Evolutionary conservation across 2,329 filamentous ascomycete species (phyloP), one percentile per base, ranked within the genome.

Genomic region (Achaetomium macrosporum): DNA sequence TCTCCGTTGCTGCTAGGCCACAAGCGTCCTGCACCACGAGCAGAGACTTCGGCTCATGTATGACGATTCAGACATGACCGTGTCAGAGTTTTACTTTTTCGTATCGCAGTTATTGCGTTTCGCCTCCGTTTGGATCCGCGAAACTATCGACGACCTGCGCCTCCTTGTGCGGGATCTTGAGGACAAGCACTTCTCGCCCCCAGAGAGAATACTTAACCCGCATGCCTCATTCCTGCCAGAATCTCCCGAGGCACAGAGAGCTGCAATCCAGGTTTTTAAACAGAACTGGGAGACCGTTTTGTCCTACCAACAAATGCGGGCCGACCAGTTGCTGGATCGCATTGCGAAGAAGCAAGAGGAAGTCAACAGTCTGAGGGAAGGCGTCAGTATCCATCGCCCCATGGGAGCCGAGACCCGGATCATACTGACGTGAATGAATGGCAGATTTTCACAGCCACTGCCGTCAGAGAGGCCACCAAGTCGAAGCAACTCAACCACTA

Each of bases 401-500:
- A n/a, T n/a, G n/a, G n/a, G n/a, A n/a, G n/a, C n/a, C n/a, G n/a
- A n/a, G n/a, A n/a, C n/a, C n/a, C n/a, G n/a, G n/a, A n/a, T n/a
- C n/a, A n/a, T n/a, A n/a, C n/a, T n/a, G n/a, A n/a, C n/a, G n/a
- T n/a, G n/a, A n/a, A n/a, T n/a, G n/a, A n/a, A n/a, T n/a, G n/a
- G n/a, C 5, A 40, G 37, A n/a, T 40, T 16, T 53, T 57, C 49
- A 54, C 47, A 13, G 41, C 51, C 17, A 57, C 55, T 1, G 16
- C 51, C 12, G 51, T 57, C 25, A 54, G 47, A 20, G 55, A 57
- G 41, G 43, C 55, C 0, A 50, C 19, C 17, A 57, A 55, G 17
- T 50, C 55, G 2, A 53, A 40, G 13, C 41, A 54, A 16, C 33
- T 55, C 13, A 57, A 57, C 46, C 48, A 53, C 31, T 55, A 50